Percentiles rank a stretch among this genome's conserved stretches.
phyloP scores from a whole-genome alignment of 1,284 basidiomycete species.

The Tremellales sp. region DNA sequence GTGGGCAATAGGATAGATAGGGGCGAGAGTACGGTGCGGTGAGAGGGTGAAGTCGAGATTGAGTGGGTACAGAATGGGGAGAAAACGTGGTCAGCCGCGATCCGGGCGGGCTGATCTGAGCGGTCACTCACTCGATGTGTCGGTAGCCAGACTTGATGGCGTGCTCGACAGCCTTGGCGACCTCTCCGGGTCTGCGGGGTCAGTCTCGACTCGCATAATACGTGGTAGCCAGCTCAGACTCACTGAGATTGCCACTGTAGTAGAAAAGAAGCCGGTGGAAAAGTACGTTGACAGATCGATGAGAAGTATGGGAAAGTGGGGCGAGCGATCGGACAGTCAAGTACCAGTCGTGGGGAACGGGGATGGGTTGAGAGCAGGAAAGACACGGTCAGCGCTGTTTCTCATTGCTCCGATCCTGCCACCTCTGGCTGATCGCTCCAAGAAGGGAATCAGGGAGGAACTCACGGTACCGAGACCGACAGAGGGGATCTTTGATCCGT shows the following conservation, averaged over 20 bases:
- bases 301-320: neutral
- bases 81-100: neutral
- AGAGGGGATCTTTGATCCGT: slow-evolving; percentile 46
- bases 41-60: neutral
- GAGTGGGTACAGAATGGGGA: neutral
- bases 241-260: slow-evolving; percentile 45
- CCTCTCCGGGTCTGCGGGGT: slow-evolving; percentile 42
- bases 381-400: slow-evolving; percentile 1
- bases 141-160: slow-evolving; percentile 55
- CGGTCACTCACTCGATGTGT: slow-evolving; percentile 70
- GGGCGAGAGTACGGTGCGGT: neutral
- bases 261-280: slow-evolving; percentile 5
- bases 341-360: neutral
- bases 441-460: slow-evolving; percentile 21
- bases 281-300: neutral
- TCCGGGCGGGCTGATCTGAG: neutral
- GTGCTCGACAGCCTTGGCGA: slow-evolving; percentile 47
- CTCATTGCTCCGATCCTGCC: neutral
- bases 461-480: slow-evolving; percentile 53
- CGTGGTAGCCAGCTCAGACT: no score
- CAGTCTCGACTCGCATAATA: neutral
- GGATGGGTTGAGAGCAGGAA: neutral
- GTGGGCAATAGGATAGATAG: slow-evolving; percentile 7
- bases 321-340: neutral
- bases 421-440: no score